Evolutionary conservation across 2,329 filamentous ascomycete species (phyloP).

Genomic region (Aspergillus transmontanensis): DNA sequence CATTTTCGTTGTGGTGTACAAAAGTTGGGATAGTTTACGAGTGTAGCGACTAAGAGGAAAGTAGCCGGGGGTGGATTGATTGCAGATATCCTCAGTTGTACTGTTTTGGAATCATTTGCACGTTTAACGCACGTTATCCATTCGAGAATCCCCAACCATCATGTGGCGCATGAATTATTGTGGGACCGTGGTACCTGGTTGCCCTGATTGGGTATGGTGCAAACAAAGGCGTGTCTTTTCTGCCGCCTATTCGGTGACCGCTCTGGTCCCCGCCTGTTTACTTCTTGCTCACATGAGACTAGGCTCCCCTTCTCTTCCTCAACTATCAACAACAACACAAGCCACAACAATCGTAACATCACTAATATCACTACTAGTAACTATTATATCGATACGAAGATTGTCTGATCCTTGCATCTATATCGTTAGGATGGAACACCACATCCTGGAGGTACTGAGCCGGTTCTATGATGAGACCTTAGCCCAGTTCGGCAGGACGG

Average conservation of each 20-base stretch:
- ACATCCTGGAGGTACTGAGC: too few relatives aligned
- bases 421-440: too few relatives aligned
- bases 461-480: too few relatives aligned
- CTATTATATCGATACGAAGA: too few relatives aligned
- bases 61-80: not conserved
- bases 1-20: slow-evolving; percentile 11
- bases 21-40: not conserved
- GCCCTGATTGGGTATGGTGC: not conserved
- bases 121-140: not conserved
- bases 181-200: not conserved
- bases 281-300: too few relatives aligned
- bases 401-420: too few relatives aligned
- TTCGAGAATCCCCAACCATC: not conserved
- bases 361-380: too few relatives aligned
- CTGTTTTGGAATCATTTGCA: not conserved
- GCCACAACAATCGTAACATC: too few relatives aligned
- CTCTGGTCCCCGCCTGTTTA: not conserved
- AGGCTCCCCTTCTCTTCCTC: too few relatives aligned
- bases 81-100: not conserved
- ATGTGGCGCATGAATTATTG: not conserved
- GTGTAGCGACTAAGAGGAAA: too few relatives aligned
- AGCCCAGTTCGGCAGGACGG: too few relatives aligned
- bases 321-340: too few relatives aligned
- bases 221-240: not conserved
- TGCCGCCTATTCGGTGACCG: not conserved